A percentile compares a stretch with the other conserved stretches of the same genome.
These are phyloP conservation scores for Alternaria brassicicola DNA, from an alignment of 2,329 filamentous ascomycete genomes.

Conservation along the genomic window DNA sequence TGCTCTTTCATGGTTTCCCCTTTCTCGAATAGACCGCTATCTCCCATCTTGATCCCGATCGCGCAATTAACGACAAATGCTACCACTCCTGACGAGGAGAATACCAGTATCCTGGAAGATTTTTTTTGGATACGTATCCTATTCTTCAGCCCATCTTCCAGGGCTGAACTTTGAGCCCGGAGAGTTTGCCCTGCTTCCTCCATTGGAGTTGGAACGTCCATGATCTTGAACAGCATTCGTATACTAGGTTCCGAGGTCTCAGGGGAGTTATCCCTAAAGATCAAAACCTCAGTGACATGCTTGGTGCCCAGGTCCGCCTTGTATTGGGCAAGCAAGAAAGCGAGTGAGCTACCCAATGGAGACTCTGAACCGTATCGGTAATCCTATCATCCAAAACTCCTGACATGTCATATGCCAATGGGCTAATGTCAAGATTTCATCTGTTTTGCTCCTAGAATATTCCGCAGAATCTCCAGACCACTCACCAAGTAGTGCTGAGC, in stretches of 20 bases:
- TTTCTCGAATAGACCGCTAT: too few relatives aligned
- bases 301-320: conserved; percentile 13
- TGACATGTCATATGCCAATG: neutral
- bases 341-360: conserved; percentile 10
- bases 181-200: neutral
- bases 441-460: neutral
- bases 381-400: neutral
- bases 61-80: neutral
- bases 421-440: neutral
- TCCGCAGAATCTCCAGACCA: neutral
- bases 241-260: neutral
- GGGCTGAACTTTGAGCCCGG: neutral
- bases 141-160: neutral
- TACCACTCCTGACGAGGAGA: neutral
- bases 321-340: conserved; percentile 12
- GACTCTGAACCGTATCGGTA: neutral
- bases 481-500: conserved; percentile 19
- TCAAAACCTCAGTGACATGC: conserved; percentile 1
- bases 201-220: neutral
- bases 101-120: neutral
- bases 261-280: conserved; percentile 10
- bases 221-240: conserved; percentile 7
- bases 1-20: too few relatives aligned
- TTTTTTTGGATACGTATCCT: neutral
- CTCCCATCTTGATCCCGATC: neutral